Evolutionary conservation across 2,329 filamentous ascomycete genomes (phyloP).

Genomic region (Periconia digitata): DNA sequence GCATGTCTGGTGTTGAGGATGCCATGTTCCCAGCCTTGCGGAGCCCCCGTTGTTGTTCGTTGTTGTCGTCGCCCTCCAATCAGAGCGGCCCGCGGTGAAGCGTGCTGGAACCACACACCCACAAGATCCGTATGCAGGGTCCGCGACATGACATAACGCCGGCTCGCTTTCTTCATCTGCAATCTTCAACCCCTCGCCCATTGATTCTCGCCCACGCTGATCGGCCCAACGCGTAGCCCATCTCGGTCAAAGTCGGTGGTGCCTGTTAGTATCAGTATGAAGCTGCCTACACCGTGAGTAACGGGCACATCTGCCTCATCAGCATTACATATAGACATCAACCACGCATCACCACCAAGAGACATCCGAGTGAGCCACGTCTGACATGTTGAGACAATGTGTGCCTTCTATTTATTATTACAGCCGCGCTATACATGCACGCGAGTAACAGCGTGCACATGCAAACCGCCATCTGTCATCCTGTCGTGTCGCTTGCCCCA

Average conservation of each 20-base stretch:
- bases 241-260: constrained; percentile 18
- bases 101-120: constrained; percentile 30
- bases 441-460: constrained; percentile 17
- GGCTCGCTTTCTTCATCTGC: constrained; percentile 9
- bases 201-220: neutral
- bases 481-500: neutral
- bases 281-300: no score
- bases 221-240: neutral
- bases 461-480: constrained; percentile 19
- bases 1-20: constrained; percentile 39
- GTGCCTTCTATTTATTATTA: constrained; percentile 38
- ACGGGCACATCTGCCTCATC: no score
- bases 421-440: constrained; percentile 18
- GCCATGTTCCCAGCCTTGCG: constrained; percentile 13
- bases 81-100: constrained; percentile 15
- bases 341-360: no score
- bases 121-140: constrained; percentile 26
- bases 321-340: no score
- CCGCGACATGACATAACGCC: constrained; percentile 15
- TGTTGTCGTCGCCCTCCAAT: constrained; percentile 28
- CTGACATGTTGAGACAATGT: constrained; percentile 13
- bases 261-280: neutral
- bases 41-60: constrained; percentile 17
- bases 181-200: neutral
- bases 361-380: neutral